Conservation (phyloP, 805 yeast species). For the Maudiozyma barnettii region DNA sequence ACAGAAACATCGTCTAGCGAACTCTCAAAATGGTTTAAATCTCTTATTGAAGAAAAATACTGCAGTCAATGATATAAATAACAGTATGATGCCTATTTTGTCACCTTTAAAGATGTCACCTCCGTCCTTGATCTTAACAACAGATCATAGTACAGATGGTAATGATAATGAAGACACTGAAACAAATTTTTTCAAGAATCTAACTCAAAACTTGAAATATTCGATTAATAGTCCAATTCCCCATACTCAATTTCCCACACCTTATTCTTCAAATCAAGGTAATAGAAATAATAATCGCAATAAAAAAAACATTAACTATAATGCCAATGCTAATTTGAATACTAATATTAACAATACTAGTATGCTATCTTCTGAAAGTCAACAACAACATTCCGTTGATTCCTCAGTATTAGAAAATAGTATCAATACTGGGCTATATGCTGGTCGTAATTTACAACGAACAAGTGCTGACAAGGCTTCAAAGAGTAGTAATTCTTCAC, state of each 20-base stretch:
- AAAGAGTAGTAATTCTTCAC: neutral
- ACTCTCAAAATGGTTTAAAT: neutral
- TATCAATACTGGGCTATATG: slow-evolving; percentile 11
- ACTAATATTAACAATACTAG: neutral
- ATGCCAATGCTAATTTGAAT: neutral
- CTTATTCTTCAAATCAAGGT: slow-evolving; percentile 22
- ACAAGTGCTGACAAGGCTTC: neutral
- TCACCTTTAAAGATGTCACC: slow-evolving; percentile 1
- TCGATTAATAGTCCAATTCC: slow-evolving; percentile 27
- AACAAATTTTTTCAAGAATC: slow-evolving; percentile 20
- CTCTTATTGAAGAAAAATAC: neutral
- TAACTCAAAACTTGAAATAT: slow-evolving; percentile 23
- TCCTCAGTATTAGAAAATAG: slow-evolving; percentile 23
- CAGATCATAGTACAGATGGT: neutral
- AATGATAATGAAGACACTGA: slow-evolving; percentile 10
- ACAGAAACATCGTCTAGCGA: neutral
- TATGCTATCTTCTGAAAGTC: neutral
- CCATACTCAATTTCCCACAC: slow-evolving; percentile 29
- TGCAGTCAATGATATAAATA: neutral
- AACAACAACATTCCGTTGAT: slow-evolving; percentile 9
- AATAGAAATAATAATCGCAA: slow-evolving; percentile 3
- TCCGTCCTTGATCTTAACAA: neutral
- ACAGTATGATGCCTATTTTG: neutral
- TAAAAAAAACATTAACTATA: slow-evolving; percentile 2
- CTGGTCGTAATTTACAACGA: neutral